Conservation (phyloP, 176 grass and related monocot species). For the Rhynchospora breviuscula region DNA sequence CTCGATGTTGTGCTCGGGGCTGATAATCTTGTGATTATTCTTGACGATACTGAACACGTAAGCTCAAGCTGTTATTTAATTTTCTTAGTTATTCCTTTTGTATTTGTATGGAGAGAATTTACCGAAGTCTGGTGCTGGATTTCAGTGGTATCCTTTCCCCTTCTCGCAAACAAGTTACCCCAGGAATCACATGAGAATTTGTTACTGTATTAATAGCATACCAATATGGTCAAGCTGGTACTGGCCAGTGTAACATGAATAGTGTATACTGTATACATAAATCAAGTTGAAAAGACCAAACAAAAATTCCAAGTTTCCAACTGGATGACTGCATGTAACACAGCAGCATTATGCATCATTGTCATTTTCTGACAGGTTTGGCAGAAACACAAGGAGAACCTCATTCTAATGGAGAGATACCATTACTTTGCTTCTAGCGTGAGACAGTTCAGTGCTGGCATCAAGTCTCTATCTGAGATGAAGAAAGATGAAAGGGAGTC, state of each 20-base stretch:
- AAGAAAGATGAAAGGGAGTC: constrained; percentile 82
- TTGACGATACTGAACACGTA: constrained; percentile 89
- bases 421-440: constrained; percentile 78
- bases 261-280: constrained; percentile 12
- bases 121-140: background rate
- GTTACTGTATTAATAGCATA: background rate
- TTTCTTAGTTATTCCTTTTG: background rate
- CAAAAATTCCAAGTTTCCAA: too few species aligned
- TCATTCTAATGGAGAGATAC: constrained; percentile 95
- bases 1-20: constrained; percentile 91
- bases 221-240: background rate
- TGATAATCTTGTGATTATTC: constrained; percentile 74
- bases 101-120: background rate
- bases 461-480: constrained; percentile 56
- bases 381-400: constrained; percentile 85
- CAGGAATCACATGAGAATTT: background rate
- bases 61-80: constrained; percentile 27
- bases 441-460: constrained; percentile 44
- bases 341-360: background rate
- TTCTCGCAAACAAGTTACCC: background rate
- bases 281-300: background rate
- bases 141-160: background rate
- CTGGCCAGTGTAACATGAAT: background rate
- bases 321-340: background rate
- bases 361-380: constrained; percentile 49